Evolutionary conservation across 768 basidiomycete species (phyloP).

Genomic region (Russula dissimulans): DNA sequence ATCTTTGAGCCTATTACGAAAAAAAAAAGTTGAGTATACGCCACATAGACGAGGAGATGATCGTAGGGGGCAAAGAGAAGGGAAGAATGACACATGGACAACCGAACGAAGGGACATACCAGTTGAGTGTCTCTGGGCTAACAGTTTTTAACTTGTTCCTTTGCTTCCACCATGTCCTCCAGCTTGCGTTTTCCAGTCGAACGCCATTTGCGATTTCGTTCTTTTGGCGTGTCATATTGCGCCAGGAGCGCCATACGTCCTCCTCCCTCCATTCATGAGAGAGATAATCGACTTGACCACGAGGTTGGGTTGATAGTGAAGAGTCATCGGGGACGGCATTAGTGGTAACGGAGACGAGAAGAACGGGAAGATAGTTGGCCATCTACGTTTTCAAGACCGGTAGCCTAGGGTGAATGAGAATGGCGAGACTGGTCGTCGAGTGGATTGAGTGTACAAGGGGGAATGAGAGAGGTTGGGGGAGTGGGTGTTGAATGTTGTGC

Average conservation of each 20-base stretch:
- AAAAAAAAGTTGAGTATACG: neutral
- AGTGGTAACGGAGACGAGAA: slow-evolving; percentile 53
- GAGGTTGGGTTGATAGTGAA: slow-evolving; percentile 72
- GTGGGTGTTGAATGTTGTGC: neutral
- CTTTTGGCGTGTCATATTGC: slow-evolving; percentile 97
- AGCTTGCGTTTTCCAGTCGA: slow-evolving; percentile 93
- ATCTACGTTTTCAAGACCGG: slow-evolving; percentile 26
- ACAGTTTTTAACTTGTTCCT: slow-evolving; percentile 91
- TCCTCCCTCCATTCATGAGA: slow-evolving; percentile 97
- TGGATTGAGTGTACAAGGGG: neutral
- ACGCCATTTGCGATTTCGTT: slow-evolving; percentile 94
- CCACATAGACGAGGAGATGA: neutral
- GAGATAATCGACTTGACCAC: slow-evolving; percentile 96
- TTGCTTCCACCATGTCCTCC: slow-evolving; percentile 99
- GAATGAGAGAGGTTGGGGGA: neutral
- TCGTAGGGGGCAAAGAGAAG: neutral
- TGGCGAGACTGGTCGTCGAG: neutral
- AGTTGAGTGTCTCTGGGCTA: slow-evolving; percentile 95
- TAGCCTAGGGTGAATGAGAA: neutral
- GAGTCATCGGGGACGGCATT: slow-evolving; percentile 59
- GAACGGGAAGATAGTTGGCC: slow-evolving; percentile 63
- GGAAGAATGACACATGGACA: neutral
- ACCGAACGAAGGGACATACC: slow-evolving; percentile 43
- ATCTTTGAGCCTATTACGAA: slow-evolving; percentile 80
- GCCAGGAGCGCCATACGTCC: slow-evolving; percentile 98